Percentiles rank a stretch among this genome's conserved stretches.
Conservation (phyloP, 352 stramenopile species). For the Phytophthora brassicae region DNA sequence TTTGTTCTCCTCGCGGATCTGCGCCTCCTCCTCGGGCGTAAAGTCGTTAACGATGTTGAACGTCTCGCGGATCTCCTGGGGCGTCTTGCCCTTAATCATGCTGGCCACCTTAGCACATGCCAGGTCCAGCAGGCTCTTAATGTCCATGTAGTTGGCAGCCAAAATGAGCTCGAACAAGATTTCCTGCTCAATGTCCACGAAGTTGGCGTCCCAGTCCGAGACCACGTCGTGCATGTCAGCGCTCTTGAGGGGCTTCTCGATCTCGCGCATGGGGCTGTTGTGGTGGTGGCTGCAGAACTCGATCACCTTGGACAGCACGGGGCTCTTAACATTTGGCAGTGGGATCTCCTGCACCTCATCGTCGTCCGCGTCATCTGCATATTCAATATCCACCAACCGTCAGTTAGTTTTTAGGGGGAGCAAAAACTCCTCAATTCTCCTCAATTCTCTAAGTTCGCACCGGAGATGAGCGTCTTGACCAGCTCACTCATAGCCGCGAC, state of each 20-base stretch:
- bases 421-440: too few relatives aligned
- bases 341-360: slow-evolving; percentile 96
- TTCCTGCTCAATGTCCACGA: slow-evolving; percentile 99
- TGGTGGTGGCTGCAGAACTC: slow-evolving; percentile 96
- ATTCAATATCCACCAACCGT: neutral
- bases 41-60: slow-evolving; percentile 99
- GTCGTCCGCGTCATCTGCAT: slow-evolving; percentile 92
- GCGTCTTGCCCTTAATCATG: slow-evolving; percentile 97
- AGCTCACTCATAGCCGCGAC: slow-evolving; percentile 98
- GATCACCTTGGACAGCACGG: slow-evolving; percentile 96
- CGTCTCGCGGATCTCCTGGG: slow-evolving; percentile 99
- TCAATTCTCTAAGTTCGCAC: too few relatives aligned
- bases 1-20: slow-evolving; percentile 99
- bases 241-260: slow-evolving; percentile 99
- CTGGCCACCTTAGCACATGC: slow-evolving; percentile 91
- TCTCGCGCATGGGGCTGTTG: slow-evolving; percentile 98
- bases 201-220: slow-evolving; percentile 99
- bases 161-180: slow-evolving; percentile 99
- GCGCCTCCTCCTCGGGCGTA: slow-evolving; percentile 98
- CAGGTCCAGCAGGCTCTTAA: slow-evolving; percentile 95
- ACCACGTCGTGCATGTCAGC: slow-evolving; percentile 99
- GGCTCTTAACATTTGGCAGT: slow-evolving; percentile 97
- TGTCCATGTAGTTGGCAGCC: slow-evolving; percentile 99
- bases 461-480: slow-evolving; percentile 97
- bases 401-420: neutral